phyloP scores from a whole-genome alignment of 2,329 filamentous ascomycete species.

The Exophiala bonariae region DNA sequence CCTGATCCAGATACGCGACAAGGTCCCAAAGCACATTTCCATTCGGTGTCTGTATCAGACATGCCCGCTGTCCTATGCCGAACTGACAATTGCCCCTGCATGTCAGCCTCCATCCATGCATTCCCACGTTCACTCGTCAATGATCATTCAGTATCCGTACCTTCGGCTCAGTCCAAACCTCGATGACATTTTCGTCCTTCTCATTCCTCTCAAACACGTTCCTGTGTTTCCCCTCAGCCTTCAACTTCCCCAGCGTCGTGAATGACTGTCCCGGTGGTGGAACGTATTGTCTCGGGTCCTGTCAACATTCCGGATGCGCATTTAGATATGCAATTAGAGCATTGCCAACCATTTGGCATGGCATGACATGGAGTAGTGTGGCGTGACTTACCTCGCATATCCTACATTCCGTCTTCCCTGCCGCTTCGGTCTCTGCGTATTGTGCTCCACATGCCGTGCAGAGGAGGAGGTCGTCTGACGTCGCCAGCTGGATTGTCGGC shows the following conservation, averaged over 20 bases:
- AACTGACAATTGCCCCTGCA: constrained; percentile 42
- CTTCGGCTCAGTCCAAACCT: constrained; percentile 28
- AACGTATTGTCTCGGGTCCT: constrained; percentile 29
- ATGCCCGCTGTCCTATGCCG: constrained; percentile 73
- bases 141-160: too few relatives aligned
- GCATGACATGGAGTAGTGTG: too few relatives aligned
- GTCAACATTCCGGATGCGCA: too few relatives aligned
- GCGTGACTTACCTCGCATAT: constrained; percentile 28
- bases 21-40: constrained; percentile 83
- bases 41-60: constrained; percentile 63
- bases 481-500: constrained; percentile 9
- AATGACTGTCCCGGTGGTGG: constrained; percentile 23
- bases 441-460: constrained; percentile 29
- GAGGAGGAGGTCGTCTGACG: constrained; percentile 24
- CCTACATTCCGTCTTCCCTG: constrained; percentile 20
- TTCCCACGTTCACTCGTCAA: too few relatives aligned
- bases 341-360: too few relatives aligned
- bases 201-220: constrained; percentile 23
- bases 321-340: too few relatives aligned
- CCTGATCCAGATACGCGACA: constrained; percentile 66
- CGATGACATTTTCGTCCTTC: constrained; percentile 18
- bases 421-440: constrained; percentile 21
- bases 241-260: constrained; percentile 59
- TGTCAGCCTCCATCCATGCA: background rate
- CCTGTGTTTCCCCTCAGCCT: constrained; percentile 7